Conservation (phyloP, 1,139 yeast genomes). For the Tardiomyces blankii region DNA sequence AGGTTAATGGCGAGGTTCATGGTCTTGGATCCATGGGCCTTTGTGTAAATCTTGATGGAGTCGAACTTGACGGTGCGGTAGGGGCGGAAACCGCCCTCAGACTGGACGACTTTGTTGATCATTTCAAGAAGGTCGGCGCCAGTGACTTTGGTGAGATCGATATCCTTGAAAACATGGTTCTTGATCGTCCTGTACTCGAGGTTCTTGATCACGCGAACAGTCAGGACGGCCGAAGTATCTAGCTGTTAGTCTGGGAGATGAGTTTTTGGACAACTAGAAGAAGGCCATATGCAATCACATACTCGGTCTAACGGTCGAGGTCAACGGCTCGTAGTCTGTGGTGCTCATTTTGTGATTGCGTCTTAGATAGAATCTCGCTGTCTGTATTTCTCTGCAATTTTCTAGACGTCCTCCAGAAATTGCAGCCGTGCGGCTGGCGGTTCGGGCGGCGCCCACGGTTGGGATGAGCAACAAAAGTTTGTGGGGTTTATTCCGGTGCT, state of each 20-base stretch:
- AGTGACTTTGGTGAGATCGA: slow-evolving; percentile 62
- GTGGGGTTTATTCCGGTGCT: too few relatives aligned
- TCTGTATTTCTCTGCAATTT: too few relatives aligned
- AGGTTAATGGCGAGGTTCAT: slow-evolving; percentile 86
- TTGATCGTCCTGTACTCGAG: slow-evolving; percentile 88
- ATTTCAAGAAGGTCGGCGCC: slow-evolving; percentile 47
- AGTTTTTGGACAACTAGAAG: neutral
- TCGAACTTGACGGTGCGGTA: slow-evolving; percentile 71
- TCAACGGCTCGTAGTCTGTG: neutral
- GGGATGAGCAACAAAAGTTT: too few relatives aligned
- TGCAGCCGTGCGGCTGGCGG: too few relatives aligned
- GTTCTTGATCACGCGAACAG: slow-evolving; percentile 79
- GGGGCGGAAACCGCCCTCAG: slow-evolving; percentile 67
- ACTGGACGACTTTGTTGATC: slow-evolving; percentile 35
- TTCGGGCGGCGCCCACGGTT: too few relatives aligned
- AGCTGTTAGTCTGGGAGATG: too few relatives aligned
- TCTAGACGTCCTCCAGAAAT: too few relatives aligned
- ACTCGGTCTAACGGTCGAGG: slow-evolving; percentile 1
- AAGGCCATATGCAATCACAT: neutral
- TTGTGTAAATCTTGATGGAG: slow-evolving; percentile 75
- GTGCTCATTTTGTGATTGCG: neutral
- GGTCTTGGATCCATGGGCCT: slow-evolving; percentile 92
- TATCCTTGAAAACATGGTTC: slow-evolving; percentile 59
- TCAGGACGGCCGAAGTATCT: slow-evolving; percentile 27
- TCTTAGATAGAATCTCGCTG: too few relatives aligned